These are phyloP conservation scores for Samsoniella hepiali DNA, from an alignment of 2,329 filamentous ascomycete genomes.

Conservation along the genomic window DNA sequence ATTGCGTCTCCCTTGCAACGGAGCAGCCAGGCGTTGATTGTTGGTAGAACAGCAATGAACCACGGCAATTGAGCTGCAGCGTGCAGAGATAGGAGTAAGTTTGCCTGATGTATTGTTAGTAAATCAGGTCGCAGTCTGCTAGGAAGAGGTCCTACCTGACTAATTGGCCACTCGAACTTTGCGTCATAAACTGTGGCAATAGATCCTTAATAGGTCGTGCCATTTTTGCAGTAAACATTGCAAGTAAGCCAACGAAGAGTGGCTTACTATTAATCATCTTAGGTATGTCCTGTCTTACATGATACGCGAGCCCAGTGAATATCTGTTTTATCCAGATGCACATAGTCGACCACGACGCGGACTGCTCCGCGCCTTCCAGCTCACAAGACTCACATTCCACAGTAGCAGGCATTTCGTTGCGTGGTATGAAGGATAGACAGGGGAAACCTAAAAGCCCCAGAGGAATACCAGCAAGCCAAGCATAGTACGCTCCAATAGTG, in stretches of 20 bases:
- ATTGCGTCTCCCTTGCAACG: background rate
- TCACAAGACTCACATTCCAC: background rate
- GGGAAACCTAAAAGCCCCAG: background rate
- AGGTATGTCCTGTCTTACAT: background rate
- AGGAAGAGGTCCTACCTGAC: background rate
- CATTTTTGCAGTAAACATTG: background rate
- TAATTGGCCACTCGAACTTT: constrained; percentile 14
- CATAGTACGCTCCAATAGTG: background rate
- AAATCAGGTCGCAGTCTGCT: background rate
- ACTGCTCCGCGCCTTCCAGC: background rate
- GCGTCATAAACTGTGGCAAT: background rate
- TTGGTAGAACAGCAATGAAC: background rate
- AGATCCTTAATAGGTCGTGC: background rate
- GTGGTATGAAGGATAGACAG: background rate
- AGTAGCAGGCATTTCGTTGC: background rate
- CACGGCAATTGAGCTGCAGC: constrained; percentile 7
- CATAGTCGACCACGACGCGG: background rate
- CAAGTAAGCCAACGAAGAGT: background rate
- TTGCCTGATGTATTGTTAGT: background rate
- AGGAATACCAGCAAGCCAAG: background rate
- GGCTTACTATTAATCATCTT: background rate
- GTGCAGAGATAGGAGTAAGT: background rate
- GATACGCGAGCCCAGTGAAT: background rate
- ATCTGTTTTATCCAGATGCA: background rate
- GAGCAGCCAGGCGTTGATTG: background rate